Conservation (phyloP, 805 yeast species). For the Metschnikowia noctiluminum region DNA sequence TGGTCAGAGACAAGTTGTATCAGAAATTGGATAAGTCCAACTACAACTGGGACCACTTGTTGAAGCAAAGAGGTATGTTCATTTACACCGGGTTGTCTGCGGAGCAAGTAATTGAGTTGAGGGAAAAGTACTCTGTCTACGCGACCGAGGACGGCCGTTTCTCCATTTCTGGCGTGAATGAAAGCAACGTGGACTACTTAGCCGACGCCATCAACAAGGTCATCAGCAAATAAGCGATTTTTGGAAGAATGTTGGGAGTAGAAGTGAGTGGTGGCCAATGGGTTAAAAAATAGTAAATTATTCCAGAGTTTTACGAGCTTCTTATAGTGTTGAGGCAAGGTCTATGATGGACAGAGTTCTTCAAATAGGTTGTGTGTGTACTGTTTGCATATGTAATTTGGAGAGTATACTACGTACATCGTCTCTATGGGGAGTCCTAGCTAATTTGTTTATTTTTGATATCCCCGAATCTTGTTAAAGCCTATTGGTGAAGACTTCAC, state of each 20-base stretch:
- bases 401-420: too few relatives aligned
- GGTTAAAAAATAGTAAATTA: too few relatives aligned
- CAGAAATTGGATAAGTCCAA: slow-evolving; percentile 58
- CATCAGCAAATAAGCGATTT: slow-evolving; percentile 24
- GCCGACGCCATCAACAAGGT: slow-evolving; percentile 60
- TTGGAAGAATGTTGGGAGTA: background rate
- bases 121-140: slow-evolving; percentile 72
- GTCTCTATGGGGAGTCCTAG: too few relatives aligned
- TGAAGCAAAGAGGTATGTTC: slow-evolving; percentile 94
- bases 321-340: too few relatives aligned
- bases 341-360: too few relatives aligned
- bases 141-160: slow-evolving; percentile 89
- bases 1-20: slow-evolving; percentile 65
- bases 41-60: slow-evolving; percentile 81
- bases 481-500: too few relatives aligned
- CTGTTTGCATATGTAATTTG: too few relatives aligned
- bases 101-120: slow-evolving; percentile 68
- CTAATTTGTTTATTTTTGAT: too few relatives aligned
- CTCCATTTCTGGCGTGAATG: slow-evolving; percentile 85
- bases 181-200: slow-evolving; percentile 70
- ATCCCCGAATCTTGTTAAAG: too few relatives aligned
- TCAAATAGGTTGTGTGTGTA: too few relatives aligned
- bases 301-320: too few relatives aligned
- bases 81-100: slow-evolving; percentile 79
- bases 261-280: too few relatives aligned